Evolutionary conservation across 306 rosid species (phyloP), one percentile per base, ranked within the genome.

Genomic region (Oemleria cerasiformis): DNA sequence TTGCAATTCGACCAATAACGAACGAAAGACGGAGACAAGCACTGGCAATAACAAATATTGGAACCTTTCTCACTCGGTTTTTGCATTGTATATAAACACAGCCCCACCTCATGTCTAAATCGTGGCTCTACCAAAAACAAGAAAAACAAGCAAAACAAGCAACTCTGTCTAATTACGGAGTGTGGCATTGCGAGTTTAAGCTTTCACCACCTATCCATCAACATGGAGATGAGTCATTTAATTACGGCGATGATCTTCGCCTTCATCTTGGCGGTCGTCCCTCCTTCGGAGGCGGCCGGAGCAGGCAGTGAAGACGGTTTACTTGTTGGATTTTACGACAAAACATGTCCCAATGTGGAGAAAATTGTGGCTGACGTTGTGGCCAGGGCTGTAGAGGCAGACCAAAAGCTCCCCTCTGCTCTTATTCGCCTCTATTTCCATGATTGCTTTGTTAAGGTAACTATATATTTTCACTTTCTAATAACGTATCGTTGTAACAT

Each of bases 401-500:
- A 92, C 68, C 85, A 67, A 39, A 16, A 47, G 2, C 73, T 77
- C 6, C 25, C 82, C 3, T 81, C 88, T 20, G 65, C 25, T 64
- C 7, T 92, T 73, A 0, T 92, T 23, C 90, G 98, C 71, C 88
- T 88, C 21, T 73, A 75, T 2, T 90, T 87, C 84, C 97, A 90
- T 20, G 97, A 92, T 39, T 92, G 97, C 80, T 85, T 88, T 45
- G 92, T 92, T 14, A 80, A 55, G 47, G 96, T 92, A 77, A 81
- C 83, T 25, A 15, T 25, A 15, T 15, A 11, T 42, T 61, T 1
- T 19, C 36, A 30, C 36, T 30, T 30, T 30, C 36, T 30, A 1
- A 30, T 30, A 4, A 3, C 36, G 3, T 30, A 30, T 30, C 36
- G 3, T 30, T 30, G 3, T 30, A 30, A 1, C 36, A 30, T 30